Base-by-base conservation (phyloP, 2,329 filamentous ascomycete species). In the Capronia epimyces region DNA sequence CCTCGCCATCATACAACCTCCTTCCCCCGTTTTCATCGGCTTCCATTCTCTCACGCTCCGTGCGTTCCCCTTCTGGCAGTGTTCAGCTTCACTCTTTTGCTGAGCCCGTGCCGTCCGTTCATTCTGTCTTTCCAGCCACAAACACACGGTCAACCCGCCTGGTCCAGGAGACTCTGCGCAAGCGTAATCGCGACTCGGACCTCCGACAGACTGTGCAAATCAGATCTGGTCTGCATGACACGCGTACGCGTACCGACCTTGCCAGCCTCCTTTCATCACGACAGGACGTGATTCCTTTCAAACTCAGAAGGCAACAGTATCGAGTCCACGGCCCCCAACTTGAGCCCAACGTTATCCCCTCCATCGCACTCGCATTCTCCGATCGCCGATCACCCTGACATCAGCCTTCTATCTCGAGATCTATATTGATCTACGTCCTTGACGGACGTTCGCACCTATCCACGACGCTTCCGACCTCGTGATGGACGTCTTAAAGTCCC, bases 81-180 rank as follows among this genome's bases (percentile, higher is more conserved):
- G 71, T 67, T 68, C 75, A 73, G 78, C 78, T 82, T 80, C 79
- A 82, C 75, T 82, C 79, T 71, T 81, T 82, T 77, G 75, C 68
- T 70, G 69, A 68, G 67, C 64, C 67, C 49, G 45, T 69, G 76
- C 71, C 65, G 66, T 75, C 69, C 73, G 63, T 68, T 75, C 72
- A 60, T 73, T 75, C 64, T 36, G 56, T 45, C 42, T 43, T 55
- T 29, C 50, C 43, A 31, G 45, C 48, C 40, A 52, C 42, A 44
- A 29, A 36, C 41, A 44, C 27, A 52, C 45, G 27, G 21, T 44
- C 39, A 31, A 44, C 36, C 50, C 49, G 52, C 39, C 53, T 43
- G 47, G 54, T 51, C 44, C 50, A 44, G 39, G 12, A 24, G 47
- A 34, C 42, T 34, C 47, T 18, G 20, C 22, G 20, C 15, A 24